Evolutionary conservation across 805 yeast genomes (phyloP).

Genomic region (Candida mattraensis): DNA sequence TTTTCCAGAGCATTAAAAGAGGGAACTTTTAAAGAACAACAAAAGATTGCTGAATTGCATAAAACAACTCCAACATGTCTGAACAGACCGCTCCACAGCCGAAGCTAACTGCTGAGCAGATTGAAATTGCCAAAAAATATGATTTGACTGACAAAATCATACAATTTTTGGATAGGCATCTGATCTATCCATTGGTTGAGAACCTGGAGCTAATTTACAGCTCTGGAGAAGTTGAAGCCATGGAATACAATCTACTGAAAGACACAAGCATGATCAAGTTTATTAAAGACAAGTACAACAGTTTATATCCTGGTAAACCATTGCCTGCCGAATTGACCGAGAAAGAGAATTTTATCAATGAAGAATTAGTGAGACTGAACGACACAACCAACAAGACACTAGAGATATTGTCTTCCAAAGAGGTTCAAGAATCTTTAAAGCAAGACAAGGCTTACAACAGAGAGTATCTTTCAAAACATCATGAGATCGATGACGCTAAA

Average conservation of each 20-base stretch:
- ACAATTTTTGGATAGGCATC: slow-evolving; percentile 62
- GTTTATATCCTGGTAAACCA: slow-evolving; percentile 39
- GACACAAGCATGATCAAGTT: slow-evolving; percentile 58
- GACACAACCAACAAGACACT: slow-evolving; percentile 45
- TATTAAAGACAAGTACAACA: slow-evolving; percentile 43
- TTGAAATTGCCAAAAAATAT: slow-evolving; percentile 45
- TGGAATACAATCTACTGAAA: slow-evolving; percentile 53
- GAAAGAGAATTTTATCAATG: slow-evolving; percentile 41
- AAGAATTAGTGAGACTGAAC: slow-evolving; percentile 38
- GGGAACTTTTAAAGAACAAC: no score
- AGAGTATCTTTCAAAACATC: slow-evolving; percentile 43
- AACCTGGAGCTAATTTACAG: slow-evolving; percentile 43
- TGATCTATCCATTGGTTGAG: slow-evolving; percentile 53
- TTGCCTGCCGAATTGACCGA: slow-evolving; percentile 43
- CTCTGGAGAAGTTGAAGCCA: slow-evolving; percentile 40
- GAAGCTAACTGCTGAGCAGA: slow-evolving; percentile 33
- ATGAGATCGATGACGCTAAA: slow-evolving; percentile 47
- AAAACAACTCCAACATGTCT: slow-evolving; percentile 7
- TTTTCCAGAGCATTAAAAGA: no score
- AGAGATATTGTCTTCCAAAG: slow-evolving; percentile 46
- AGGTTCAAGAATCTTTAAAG: slow-evolving; percentile 50
- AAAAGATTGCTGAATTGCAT: no score
- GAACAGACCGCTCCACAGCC: slow-evolving; percentile 12
- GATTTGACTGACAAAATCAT: slow-evolving; percentile 55
- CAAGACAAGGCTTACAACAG: slow-evolving; percentile 57